Evolutionary conservation across 768 basidiomycete species (phyloP).

Genomic region (Pleurotus citrinopileatus): DNA sequence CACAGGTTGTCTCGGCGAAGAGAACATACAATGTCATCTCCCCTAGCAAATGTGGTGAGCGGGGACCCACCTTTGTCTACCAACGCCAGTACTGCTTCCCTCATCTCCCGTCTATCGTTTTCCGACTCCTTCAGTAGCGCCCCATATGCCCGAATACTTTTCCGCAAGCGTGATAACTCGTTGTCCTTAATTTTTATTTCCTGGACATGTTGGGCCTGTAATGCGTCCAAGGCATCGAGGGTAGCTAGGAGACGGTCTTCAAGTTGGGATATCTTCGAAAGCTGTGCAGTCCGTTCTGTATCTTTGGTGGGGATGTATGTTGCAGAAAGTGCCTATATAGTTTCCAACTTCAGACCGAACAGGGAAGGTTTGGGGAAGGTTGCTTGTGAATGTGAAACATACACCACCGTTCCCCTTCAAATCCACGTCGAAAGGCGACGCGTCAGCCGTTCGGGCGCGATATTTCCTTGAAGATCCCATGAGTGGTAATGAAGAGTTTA

Average conservation of each 20-base stretch:
- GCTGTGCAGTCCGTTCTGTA: slow-evolving; percentile 18
- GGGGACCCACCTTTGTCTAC: slow-evolving; percentile 55
- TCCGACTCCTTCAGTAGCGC: slow-evolving; percentile 18
- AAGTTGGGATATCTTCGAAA: slow-evolving; percentile 17
- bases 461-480: too few species aligned
- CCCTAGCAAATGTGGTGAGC: neutral
- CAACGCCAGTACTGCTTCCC: slow-evolving; percentile 48
- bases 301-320: too few species aligned
- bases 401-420: too few species aligned
- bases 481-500: too few species aligned
- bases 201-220: slow-evolving; percentile 1
- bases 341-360: too few species aligned
- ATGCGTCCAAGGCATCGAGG: slow-evolving; percentile 18
- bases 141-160: slow-evolving; percentile 10
- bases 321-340: too few species aligned
- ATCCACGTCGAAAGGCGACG: too few species aligned
- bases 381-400: too few species aligned
- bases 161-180: slow-evolving; percentile 2
- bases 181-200: slow-evolving; percentile 13
- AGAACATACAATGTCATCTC: neutral
- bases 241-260: slow-evolving; percentile 14
- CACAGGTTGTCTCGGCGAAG: neutral
- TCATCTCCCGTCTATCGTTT: slow-evolving; percentile 49
- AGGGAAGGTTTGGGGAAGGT: too few species aligned
- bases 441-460: too few species aligned